These are phyloP conservation scores for Xylaria digitata DNA, from an alignment of 2,329 filamentous ascomycete species.

Conservation along the genomic window DNA sequence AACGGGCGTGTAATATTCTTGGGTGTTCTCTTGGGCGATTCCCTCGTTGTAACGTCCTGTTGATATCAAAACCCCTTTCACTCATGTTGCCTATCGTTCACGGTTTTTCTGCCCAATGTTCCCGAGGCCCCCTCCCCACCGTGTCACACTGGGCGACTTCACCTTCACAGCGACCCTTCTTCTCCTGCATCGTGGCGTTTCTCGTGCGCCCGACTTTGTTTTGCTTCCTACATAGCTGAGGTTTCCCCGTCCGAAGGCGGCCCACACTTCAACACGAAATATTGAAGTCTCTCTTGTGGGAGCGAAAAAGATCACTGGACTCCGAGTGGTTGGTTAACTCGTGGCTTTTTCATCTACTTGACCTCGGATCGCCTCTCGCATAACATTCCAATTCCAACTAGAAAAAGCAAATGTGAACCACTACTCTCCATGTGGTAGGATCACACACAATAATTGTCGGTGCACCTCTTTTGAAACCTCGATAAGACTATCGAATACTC, in stretches of 20 bases:
- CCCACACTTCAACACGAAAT: constrained; percentile 13
- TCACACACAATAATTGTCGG: constrained; percentile 21
- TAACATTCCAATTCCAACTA: constrained; percentile 26
- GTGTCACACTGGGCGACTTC: constrained; percentile 16
- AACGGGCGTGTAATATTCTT: constrained; percentile 14
- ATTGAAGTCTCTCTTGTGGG: constrained; percentile 14
- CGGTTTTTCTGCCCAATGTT: constrained; percentile 2
- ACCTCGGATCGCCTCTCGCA: constrained; percentile 27
- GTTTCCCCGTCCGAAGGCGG: constrained; percentile 15
- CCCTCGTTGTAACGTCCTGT: constrained; percentile 20
- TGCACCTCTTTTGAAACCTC: constrained; percentile 29
- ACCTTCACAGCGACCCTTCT: constrained; percentile 3
- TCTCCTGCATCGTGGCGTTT: constrained; percentile 33
- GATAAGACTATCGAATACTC: constrained; percentile 19
- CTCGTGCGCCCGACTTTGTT: constrained; percentile 10
- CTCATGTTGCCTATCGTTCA: background rate
- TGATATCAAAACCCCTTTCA: constrained; percentile 12
- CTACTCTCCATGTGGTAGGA: constrained; percentile 6
- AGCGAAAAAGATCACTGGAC: constrained; percentile 1
- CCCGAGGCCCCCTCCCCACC: constrained; percentile 25
- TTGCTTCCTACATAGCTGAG: constrained; percentile 23
- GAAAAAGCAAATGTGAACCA: constrained; percentile 32
- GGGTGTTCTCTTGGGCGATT: background rate
- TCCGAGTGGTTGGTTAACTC: constrained; percentile 16
- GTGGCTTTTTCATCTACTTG: constrained; percentile 19